phyloP scores from a whole-genome alignment of 495 filamentous ascomycete genomes.

The Penicillium maclennaniae region DNA sequence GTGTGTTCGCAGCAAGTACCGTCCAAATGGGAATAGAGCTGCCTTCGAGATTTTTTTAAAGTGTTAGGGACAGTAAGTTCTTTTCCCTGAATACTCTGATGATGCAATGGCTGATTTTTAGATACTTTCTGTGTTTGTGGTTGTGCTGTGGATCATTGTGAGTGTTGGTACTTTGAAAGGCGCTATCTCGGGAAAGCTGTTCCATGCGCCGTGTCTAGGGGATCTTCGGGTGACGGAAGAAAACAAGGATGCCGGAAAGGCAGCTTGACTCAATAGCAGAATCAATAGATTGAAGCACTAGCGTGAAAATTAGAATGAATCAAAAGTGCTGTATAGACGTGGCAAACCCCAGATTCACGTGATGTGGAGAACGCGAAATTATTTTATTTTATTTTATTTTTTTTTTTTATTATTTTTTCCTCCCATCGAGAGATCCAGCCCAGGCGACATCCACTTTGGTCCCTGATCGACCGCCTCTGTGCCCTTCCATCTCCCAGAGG shows the following conservation, averaged over 20 bases:
- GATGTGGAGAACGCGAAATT: slow-evolving; percentile 20
- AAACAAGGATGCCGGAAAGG: slow-evolving; percentile 17
- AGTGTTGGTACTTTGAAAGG: slow-evolving; percentile 41
- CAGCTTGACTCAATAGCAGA: slow-evolving; percentile 5
- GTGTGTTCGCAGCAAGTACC: slow-evolving; percentile 52
- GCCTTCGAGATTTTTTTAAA: slow-evolving; percentile 49
- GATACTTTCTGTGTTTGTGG: slow-evolving; percentile 48
- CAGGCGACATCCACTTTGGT: slow-evolving; percentile 25
- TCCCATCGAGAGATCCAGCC: slow-evolving; percentile 24
- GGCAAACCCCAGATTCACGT: slow-evolving; percentile 19
- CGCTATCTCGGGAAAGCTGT: slow-evolving; percentile 41
- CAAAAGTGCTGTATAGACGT: background rate
- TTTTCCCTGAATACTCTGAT: background rate
- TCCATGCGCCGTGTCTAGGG: slow-evolving; percentile 51
- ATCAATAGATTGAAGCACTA: background rate
- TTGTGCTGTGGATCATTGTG: slow-evolving; percentile 51
- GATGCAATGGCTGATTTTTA: slow-evolving; percentile 4
- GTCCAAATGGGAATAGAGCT: slow-evolving; percentile 46
- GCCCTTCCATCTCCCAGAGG: slow-evolving; percentile 1
- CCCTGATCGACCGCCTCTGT: slow-evolving; percentile 18
- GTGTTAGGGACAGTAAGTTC: slow-evolving; percentile 43
- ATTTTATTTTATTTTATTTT: slow-evolving; percentile 19
- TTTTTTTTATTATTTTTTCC: slow-evolving; percentile 18
- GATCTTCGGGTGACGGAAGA: slow-evolving; percentile 28
- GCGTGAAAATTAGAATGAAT: too few relatives aligned